These are phyloP conservation scores for Ceratocystis colombiana DNA, from an alignment of 2,329 filamentous ascomycete species.

Conservation along the genomic window DNA sequence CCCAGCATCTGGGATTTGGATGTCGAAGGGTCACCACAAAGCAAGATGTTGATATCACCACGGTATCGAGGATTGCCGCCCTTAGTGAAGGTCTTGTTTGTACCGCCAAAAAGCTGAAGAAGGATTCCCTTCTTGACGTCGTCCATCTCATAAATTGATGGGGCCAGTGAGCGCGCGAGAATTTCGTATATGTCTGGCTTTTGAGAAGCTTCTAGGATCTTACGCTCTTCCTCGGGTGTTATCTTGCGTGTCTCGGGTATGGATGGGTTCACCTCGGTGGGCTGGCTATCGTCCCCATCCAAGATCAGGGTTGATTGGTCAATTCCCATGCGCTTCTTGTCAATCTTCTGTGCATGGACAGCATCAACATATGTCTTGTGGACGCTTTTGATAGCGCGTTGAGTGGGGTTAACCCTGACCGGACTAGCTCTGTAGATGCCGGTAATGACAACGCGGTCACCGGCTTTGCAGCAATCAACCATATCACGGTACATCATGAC, in stretches of 20 bases:
- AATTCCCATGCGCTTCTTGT: slow-evolving; percentile 86
- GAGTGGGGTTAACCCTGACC: slow-evolving; percentile 85
- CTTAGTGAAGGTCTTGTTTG: slow-evolving; percentile 96
- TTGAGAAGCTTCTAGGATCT: slow-evolving; percentile 69
- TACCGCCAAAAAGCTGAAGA: slow-evolving; percentile 90
- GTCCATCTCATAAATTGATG: slow-evolving; percentile 95
- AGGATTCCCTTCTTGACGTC: slow-evolving; percentile 98
- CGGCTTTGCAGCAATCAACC: slow-evolving; percentile 95
- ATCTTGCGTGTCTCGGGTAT: slow-evolving; percentile 63
- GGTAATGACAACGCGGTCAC: slow-evolving; percentile 89
- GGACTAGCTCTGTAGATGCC: slow-evolving; percentile 94
- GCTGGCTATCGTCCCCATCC: slow-evolving; percentile 42
- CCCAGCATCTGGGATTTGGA: slow-evolving; percentile 89
- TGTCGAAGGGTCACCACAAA: slow-evolving; percentile 95
- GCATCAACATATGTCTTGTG: slow-evolving; percentile 98
- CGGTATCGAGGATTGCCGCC: slow-evolving; percentile 91
- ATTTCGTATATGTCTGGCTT: slow-evolving; percentile 88
- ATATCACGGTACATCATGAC: slow-evolving; percentile 94
- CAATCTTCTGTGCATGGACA: slow-evolving; percentile 89
- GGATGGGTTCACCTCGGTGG: slow-evolving; percentile 30
- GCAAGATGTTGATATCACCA: slow-evolving; percentile 92
- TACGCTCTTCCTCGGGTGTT: slow-evolving; percentile 74
- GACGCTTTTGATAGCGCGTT: slow-evolving; percentile 83
- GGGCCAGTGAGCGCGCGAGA: slow-evolving; percentile 78
- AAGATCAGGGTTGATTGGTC: slow-evolving; percentile 81